Percentiles rank a stretch among this genome's conserved stretches.
phyloP scores from a whole-genome alignment of 2,329 filamentous ascomycete genomes.

The Colletotrichum camelliae region DNA sequence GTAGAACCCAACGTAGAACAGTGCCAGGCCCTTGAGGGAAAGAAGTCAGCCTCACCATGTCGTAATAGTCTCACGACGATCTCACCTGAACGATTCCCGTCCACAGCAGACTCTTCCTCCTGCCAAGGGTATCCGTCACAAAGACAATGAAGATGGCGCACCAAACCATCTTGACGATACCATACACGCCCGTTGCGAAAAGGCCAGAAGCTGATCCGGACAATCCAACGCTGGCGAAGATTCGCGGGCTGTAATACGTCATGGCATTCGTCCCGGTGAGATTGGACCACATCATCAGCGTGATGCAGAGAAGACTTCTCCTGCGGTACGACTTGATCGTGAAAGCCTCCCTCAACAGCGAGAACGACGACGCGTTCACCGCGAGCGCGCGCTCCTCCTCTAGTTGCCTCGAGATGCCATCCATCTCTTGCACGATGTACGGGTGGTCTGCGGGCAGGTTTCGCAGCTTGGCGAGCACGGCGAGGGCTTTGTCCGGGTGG shows the following conservation, averaged over 20 bases:
- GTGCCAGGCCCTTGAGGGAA: conserved; percentile 32
- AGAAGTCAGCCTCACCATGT: background rate
- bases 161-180: conserved; percentile 68
- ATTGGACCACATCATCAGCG: conserved; percentile 28
- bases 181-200: conserved; percentile 73
- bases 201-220: conserved; percentile 56
- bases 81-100: conserved; percentile 27
- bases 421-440: conserved; percentile 40
- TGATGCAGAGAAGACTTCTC: conserved; percentile 27
- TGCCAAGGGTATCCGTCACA: conserved; percentile 68
- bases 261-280: conserved; percentile 34
- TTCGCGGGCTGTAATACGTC: conserved; percentile 68
- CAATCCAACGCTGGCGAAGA: conserved; percentile 66
- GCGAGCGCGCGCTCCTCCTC: conserved; percentile 23
- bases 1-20: conserved; percentile 69
- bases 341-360: conserved; percentile 23
- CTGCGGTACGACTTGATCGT: conserved; percentile 25
- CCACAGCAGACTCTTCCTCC: conserved; percentile 43
- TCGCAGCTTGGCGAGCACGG: conserved; percentile 59
- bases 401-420: conserved; percentile 27
- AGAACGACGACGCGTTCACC: background rate
- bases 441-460: conserved; percentile 40
- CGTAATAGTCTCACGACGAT: background rate
- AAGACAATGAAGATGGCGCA: conserved; percentile 67
- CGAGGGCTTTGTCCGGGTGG: conserved; percentile 67